Percentiles rank a stretch among this genome's conserved stretches.
These are phyloP conservation scores for Populus tomentosa DNA, from an alignment of 441 rosid species.

Conservation along the genomic window DNA sequence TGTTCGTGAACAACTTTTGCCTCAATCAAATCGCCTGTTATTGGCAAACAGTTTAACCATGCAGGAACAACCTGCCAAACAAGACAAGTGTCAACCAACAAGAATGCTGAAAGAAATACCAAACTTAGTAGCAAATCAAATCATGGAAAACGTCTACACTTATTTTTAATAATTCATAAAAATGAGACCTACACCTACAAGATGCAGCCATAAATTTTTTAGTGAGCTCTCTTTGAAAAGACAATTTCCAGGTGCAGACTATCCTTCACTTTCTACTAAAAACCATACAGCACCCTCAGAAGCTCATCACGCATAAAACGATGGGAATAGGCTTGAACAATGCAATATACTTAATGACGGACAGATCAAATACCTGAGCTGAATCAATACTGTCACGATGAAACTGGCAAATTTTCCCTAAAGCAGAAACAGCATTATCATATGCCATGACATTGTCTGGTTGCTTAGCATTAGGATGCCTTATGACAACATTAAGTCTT, in stretches of 20 bases:
- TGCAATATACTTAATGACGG: conserved; percentile 1
- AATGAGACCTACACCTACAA: not conserved
- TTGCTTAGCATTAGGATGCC: conserved; percentile 72
- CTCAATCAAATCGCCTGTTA: conserved; percentile 88
- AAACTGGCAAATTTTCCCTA: too few relatives aligned
- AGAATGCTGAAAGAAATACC: not conserved
- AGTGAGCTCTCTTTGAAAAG: not conserved
- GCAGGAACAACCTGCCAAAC: conserved; percentile 80
- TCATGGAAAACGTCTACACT: not conserved
- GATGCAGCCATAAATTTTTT: not conserved
- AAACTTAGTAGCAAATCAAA: not conserved
- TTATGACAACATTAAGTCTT: conserved; percentile 82
- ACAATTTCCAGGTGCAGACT: too few relatives aligned
- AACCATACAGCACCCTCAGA: too few relatives aligned
- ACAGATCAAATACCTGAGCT: conserved; percentile 55
- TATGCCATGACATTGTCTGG: conserved; percentile 93
- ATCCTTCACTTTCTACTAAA: not conserved
- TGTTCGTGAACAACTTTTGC: conserved; percentile 97
- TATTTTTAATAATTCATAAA: too few relatives aligned
- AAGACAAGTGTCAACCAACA: not conserved
- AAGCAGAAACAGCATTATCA: conserved; percentile 77
- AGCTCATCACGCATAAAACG: too few relatives aligned
- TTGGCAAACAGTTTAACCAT: conserved; percentile 96
- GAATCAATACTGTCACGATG: conserved; percentile 89
- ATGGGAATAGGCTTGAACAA: not conserved